Base-by-base conservation (phyloP, 2,329 filamentous ascomycete genomes). In the Endothia cerciana region DNA sequence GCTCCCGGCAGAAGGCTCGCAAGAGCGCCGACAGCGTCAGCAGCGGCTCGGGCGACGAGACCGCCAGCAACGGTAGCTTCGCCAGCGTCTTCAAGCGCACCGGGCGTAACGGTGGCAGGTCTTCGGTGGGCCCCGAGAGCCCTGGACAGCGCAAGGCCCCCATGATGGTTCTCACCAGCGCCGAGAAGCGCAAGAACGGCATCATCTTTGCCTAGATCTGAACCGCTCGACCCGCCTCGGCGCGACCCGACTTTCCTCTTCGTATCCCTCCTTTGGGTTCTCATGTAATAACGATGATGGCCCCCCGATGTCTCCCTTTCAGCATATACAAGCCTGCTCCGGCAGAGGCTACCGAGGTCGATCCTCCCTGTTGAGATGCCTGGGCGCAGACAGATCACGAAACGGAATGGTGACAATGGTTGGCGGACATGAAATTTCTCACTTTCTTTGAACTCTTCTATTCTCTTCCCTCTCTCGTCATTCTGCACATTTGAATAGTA, bases 161-260 rank as follows among this genome's bases (percentile, higher is more conserved):
- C 63, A 90, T 93, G 84, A 87, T 97, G 75, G 91, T 97, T 71
- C 85, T 97, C 71, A 94, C 91, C 71, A 94, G 89, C 77, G 91
- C 89, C 69, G 93, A 97, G 83, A 97, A 97, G 87, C 91, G 93
- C 78, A 96, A 93, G 85, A 90, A 86, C 78, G 74, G 77, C 70
- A 58, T 74, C 69, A 61, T 60, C 11, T n/a, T 69, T 43, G 63
- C 65, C 45, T 69, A 60, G 15, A 63, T 38, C 19, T 8, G 10
- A 19, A 8, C 2, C 5, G n/a, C 38, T 38, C 30, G 51, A 58
- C 17, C 28, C 15, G 55, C 51, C 45, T 40, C 3, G 53, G 58
- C 22, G 17, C 38, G 10, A 30, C 11, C 33, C 15, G 30, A 55
- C 33, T 63, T 60, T 49, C n/a, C 28, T 47, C 56, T 63, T 63